Conservation (phyloP, 345 rosid genomes). For the Syzygium grande region DNA sequence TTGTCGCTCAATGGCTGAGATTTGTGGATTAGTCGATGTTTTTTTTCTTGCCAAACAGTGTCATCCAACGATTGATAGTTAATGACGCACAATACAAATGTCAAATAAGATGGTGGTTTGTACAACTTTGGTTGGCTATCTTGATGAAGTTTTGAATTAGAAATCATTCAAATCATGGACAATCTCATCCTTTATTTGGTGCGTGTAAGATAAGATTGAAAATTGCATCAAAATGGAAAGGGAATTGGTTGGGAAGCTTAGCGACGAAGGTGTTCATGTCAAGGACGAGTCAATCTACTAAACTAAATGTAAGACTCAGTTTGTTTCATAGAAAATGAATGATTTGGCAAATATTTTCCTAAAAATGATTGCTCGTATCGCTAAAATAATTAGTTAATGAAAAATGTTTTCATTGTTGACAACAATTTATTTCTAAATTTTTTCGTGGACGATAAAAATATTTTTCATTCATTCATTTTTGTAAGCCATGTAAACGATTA, state of each 20-base stretch:
- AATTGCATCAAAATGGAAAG: background rate
- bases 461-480: too few relatives aligned
- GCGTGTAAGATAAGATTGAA: background rate
- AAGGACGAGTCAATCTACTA: background rate
- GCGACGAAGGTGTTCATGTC: rapidly evolving
- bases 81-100: background rate
- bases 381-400: too few relatives aligned
- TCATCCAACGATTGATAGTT: background rate
- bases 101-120: background rate
- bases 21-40: background rate
- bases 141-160: background rate
- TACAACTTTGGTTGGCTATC: background rate
- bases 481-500: too few relatives aligned
- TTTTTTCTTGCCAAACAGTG: background rate
- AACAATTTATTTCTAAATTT: too few relatives aligned
- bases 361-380: too few relatives aligned
- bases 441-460: too few relatives aligned
- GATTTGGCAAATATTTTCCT: too few relatives aligned
- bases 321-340: too few relatives aligned
- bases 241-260: background rate
- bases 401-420: too few relatives aligned
- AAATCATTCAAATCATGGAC: background rate
- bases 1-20: background rate
- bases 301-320: too few relatives aligned
- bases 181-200: background rate